Percentiles rank a stretch among this genome's conserved stretches.
phyloP scores from a whole-genome alignment of 75 land plant species.

The Gnetum montanum region DNA sequence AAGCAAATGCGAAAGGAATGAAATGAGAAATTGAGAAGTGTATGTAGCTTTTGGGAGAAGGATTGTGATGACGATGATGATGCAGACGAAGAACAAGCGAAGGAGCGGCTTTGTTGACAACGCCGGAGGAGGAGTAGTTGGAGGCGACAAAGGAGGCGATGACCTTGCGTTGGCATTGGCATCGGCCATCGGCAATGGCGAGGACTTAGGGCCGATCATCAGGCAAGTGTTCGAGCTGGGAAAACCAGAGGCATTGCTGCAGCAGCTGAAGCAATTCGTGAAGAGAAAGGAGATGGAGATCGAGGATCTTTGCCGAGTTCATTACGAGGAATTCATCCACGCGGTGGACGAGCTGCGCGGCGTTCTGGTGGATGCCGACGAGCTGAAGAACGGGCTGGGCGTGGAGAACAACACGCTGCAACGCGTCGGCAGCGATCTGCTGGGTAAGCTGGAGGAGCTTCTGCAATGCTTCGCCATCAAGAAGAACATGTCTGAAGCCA shows the following conservation, averaged over 20 bases:
- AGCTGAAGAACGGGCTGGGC: constrained; percentile 73
- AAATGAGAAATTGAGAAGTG: no score
- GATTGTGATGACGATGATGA: no score
- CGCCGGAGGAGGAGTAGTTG: no score
- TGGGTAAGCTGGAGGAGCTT: constrained; percentile 41
- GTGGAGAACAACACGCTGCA: constrained; percentile 57
- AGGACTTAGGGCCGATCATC: constrained; percentile 77
- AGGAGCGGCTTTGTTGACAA: neutral
- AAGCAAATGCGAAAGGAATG: no score
- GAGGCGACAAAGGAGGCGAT: constrained; percentile 42
- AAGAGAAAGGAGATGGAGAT: constrained; percentile 88
- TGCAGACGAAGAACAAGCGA: neutral
- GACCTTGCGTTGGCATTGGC: constrained; percentile 68
- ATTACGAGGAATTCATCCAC: constrained; percentile 90
- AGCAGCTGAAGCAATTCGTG: constrained; percentile 66
- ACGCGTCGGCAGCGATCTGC: constrained; percentile 59
- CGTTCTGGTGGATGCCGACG: constrained; percentile 79
- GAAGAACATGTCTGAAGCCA: constrained; percentile 51
- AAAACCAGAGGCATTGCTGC: constrained; percentile 78
- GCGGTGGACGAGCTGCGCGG: constrained; percentile 93
- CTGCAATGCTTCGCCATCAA: constrained; percentile 23
- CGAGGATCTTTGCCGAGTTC: constrained; percentile 85
- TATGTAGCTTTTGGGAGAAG: no score
- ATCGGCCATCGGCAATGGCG: constrained; percentile 75
- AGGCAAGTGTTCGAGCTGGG: constrained; percentile 82